A percentile compares a stretch with the other conserved stretches of the same genome.
Evolutionary conservation across 1,284 basidiomycete species (phyloP).

Genomic region (Trametes pubescens): DNA sequence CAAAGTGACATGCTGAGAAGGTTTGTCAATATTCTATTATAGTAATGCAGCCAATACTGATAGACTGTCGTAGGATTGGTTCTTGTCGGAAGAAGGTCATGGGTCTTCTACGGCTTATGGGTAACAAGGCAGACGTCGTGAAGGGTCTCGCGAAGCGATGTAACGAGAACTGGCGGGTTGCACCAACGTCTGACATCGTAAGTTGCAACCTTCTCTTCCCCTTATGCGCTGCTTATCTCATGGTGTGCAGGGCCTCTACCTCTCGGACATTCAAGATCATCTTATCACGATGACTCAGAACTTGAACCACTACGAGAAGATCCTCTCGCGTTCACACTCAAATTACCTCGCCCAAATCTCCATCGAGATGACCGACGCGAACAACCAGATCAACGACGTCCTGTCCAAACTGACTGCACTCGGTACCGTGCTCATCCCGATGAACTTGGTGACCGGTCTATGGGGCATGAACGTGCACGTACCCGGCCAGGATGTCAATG

Average conservation of each 20-base stretch:
- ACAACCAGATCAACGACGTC: conserved; percentile 99
- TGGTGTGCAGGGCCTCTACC: conserved; percentile 81
- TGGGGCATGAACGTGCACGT: conserved; percentile 96
- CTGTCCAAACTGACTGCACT: conserved; percentile 98
- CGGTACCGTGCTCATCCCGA: conserved; percentile 96
- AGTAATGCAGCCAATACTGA: neutral
- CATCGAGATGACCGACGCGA: conserved; percentile 99
- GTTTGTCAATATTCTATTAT: conserved; percentile 39
- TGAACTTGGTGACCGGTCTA: conserved; percentile 93
- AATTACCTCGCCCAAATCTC: conserved; percentile 99
- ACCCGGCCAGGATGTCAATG: conserved; percentile 76
- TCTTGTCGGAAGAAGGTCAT: conserved; percentile 99
- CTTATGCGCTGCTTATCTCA: neutral
- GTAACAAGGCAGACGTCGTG: conserved; percentile 99
- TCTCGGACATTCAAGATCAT: conserved; percentile 97
- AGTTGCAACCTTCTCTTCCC: conserved; percentile 40
- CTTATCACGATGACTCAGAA: conserved; percentile 99
- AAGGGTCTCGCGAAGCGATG: conserved; percentile 98
- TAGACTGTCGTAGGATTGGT: conserved; percentile 74
- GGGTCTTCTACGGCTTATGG: conserved; percentile 96
- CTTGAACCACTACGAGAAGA: conserved; percentile 99
- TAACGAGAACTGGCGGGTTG: conserved; percentile 99
- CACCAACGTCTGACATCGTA: conserved; percentile 97
- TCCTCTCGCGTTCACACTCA: conserved; percentile 97
- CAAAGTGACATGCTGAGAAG: conserved; percentile 82